phyloP scores from a whole-genome alignment of 306 rosid species.

The Albizia julibrissin region DNA sequence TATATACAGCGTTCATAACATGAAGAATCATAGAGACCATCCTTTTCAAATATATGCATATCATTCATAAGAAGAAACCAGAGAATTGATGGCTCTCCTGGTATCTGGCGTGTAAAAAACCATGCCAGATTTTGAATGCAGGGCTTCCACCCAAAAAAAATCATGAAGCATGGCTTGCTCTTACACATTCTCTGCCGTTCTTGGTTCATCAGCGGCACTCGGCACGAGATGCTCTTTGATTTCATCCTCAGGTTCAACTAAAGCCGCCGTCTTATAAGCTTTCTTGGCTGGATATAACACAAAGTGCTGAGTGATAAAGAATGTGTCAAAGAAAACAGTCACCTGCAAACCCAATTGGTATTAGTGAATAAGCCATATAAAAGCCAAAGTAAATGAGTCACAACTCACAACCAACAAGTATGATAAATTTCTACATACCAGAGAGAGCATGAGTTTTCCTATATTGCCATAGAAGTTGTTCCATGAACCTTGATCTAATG shows the following conservation, averaged over 20 bases:
- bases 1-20: background rate
- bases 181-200: conserved; percentile 39
- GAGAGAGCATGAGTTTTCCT: conserved; percentile 82
- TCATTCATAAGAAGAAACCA: background rate
- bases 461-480: conserved; percentile 88
- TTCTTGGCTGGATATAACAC: conserved; percentile 35
- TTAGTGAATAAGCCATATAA: background rate
- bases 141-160: background rate
- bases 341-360: conserved; percentile 53
- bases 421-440: conserved; percentile 55
- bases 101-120: background rate
- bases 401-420: background rate
- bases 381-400: background rate
- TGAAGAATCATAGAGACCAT: background rate
- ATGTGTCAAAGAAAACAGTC: conserved; percentile 70
- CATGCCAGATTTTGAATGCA: background rate
- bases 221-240: conserved; percentile 36
- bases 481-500: conserved; percentile 93
- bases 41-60: too few relatives aligned
- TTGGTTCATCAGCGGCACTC: conserved; percentile 36
- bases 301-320: conserved; percentile 50
- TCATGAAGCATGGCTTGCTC: background rate
- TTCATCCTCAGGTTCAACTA: conserved; percentile 35
- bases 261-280: conserved; percentile 10
- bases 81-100: background rate